phyloP scores from a whole-genome alignment of 805 yeast genomes.

The Yarrowia sp. region DNA sequence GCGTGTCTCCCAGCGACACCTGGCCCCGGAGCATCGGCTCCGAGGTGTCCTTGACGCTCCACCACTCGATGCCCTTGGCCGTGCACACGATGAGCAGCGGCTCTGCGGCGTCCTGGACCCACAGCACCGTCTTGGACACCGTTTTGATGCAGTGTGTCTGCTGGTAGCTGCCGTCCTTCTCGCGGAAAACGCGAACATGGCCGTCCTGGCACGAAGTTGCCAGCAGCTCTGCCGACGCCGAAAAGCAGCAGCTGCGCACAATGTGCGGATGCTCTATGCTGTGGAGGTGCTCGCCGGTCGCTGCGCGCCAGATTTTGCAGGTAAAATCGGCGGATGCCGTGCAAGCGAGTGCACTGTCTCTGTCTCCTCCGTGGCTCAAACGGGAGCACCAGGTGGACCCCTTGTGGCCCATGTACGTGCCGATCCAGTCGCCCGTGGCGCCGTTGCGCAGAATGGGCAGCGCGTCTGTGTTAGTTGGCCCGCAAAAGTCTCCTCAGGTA shows the following conservation, averaged over 20 bases:
- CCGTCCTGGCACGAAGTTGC: conserved; percentile 23
- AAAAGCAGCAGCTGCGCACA: conserved; percentile 33
- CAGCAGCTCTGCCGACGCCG: background rate
- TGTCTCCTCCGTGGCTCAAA: conserved; percentile 29
- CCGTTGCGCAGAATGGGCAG: conserved; percentile 40
- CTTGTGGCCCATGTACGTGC: conserved; percentile 40
- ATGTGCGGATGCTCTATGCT: conserved; percentile 33
- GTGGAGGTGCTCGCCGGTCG: conserved; percentile 30
- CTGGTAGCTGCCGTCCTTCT: background rate
- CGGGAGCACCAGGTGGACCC: conserved; percentile 40
- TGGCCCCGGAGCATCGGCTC: conserved; percentile 19
- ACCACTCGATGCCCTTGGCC: conserved; percentile 35
- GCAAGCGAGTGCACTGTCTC: conserved; percentile 32
- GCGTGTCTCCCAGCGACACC: conserved; percentile 15
- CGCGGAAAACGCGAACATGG: background rate
- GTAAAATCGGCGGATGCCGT: conserved; percentile 41
- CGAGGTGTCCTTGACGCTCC: conserved; percentile 33
- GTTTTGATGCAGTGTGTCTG: conserved; percentile 21
- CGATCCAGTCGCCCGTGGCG: conserved; percentile 41
- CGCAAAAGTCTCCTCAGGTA: background rate
- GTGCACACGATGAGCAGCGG: conserved; percentile 32
- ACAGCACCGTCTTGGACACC: conserved; percentile 19
- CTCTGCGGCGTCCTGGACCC: conserved; percentile 1
- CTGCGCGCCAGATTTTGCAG: conserved; percentile 34
- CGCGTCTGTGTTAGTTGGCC: conserved; percentile 36